Evolutionary conservation across 1,284 basidiomycete genomes (phyloP), one percentile per base, ranked within the genome.

Genomic region (Pholiota adiposa): DNA sequence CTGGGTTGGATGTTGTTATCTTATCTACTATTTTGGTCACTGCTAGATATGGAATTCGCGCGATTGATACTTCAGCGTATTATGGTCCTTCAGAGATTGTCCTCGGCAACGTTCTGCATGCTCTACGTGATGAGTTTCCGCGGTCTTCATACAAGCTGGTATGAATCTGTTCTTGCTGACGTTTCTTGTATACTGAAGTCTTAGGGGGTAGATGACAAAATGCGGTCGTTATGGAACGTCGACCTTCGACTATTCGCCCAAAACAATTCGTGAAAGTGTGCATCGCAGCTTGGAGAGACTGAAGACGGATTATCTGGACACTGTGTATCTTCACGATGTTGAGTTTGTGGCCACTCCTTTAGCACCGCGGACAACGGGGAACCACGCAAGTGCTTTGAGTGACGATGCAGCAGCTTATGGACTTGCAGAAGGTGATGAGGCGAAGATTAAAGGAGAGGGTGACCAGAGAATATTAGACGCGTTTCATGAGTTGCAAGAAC

Each of bases 71-170:
- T 0, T 84, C 90, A 14, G 82, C 90, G 5, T 94, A 89, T 75
- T 98, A 99, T 75, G 94, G 94, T 31, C 87, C 89, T 1, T 97
- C 96, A 2, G 96, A 98, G 76, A 86, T 92, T 61, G 83, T 97
- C 1, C 80, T 98, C 18, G 96, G 96, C 9, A 85, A 90, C 50
- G 85, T 86, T 3, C 78, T 96, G 23, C 75, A 84, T 51, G 78
- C 84, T 0, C 76, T 97, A 19, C 75, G 79, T 49, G 72, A 75
- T 54, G 89, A 94, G 68, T 96, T 90, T 69, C 93, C 94, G 18
- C 85, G 95, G 25, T 81, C 84, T 14, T 86, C 88, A 0, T 97
- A 97, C 73, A 83, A 87, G 67, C 74, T 97, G 72, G 90, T 91
- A 70, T 61, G 79, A 66, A 18, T 49, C 29, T 16, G 48, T 25